Base-by-base conservation (phyloP, 1,139 yeast species). In the Meyerozyma carpophila region DNA sequence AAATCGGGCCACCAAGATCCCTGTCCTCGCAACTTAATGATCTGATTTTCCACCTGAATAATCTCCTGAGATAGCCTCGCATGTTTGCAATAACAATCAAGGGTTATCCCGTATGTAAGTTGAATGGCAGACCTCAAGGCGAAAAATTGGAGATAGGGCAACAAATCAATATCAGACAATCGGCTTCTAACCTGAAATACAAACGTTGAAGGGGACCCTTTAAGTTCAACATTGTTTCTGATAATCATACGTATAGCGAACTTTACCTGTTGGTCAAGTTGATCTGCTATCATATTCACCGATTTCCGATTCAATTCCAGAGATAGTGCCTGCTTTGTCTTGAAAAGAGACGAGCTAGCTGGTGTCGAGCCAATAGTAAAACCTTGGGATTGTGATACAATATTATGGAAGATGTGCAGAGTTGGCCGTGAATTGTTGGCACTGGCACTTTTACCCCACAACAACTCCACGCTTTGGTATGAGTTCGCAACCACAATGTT, bases 311-410 rank as follows among this genome's bases (percentile, higher is more conserved):
- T 80, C 45, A 84, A 63, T 5, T 72, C 68, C 45, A 70, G 67
- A 0, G 82, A 72, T 25, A 84, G 66, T 7, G 74, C 72, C 53
- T 79, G 82, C 52, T 82, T 75, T 56, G 79, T 75, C 21, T 64
- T 65, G 47, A 68, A 67, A 54, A 73, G 84, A 2, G 82, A 69
- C 1, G 63, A 66, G 2, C 85, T 77, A 55, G 73, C 79, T 1
- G 94, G 94, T 0, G 93, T 84, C 0, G 94, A 82, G 0, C 95
- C 95, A 26, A 86, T 73, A 0, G 95, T 86, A 49, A 75, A 80
- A 1, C 82, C 82, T 45, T 80, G 84, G 0, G 82, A 73, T 4
- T 75, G 63, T 0, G 90, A 82, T 1, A 85, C 77, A 8, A 85
- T 67, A 27, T 72, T 66, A 60, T 86, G 94, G 62, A 86, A 86